A percentile compares a stretch with the other conserved stretches of the same genome.
phyloP scores from a whole-genome alignment of 306 rosid species.

The Cucurbita pepo region DNA sequence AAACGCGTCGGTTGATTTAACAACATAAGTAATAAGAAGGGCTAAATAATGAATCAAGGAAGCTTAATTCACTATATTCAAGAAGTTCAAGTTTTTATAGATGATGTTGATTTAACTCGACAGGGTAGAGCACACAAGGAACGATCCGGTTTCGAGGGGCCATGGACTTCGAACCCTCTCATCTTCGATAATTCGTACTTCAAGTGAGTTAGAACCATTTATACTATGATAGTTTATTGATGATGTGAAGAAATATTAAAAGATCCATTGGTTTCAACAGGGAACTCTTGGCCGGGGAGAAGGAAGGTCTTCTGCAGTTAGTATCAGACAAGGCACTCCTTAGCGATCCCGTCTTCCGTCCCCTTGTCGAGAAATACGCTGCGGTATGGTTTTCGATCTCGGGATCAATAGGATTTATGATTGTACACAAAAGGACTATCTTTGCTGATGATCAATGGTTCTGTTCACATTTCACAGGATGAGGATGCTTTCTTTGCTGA shows the following conservation, averaged over 20 bases:
- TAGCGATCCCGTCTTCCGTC: constrained; percentile 76
- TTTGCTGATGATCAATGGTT: background rate
- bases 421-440: background rate
- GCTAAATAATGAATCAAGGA: background rate
- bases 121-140: constrained; percentile 97
- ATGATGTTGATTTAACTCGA: background rate
- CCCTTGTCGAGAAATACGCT: constrained; percentile 94
- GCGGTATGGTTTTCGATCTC: constrained; percentile 23
- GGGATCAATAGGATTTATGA: background rate
- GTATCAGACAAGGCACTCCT: constrained; percentile 76
- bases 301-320: constrained; percentile 75
- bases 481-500: constrained; percentile 84
- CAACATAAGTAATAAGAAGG: background rate
- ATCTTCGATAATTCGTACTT: constrained; percentile 84
- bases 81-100: background rate
- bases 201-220: constrained; percentile 22
- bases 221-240: too few relatives aligned
- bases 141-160: constrained; percentile 96
- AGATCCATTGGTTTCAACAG: constrained; percentile 5
- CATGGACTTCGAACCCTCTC: constrained; percentile 87
- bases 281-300: constrained; percentile 64
- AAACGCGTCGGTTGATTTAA: too few relatives aligned
- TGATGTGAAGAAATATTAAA: background rate
- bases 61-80: background rate
- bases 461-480: constrained; percentile 24